phyloP scores from a whole-genome alignment of 2,329 filamentous ascomycete species.

The Aspergillus bombycis region DNA sequence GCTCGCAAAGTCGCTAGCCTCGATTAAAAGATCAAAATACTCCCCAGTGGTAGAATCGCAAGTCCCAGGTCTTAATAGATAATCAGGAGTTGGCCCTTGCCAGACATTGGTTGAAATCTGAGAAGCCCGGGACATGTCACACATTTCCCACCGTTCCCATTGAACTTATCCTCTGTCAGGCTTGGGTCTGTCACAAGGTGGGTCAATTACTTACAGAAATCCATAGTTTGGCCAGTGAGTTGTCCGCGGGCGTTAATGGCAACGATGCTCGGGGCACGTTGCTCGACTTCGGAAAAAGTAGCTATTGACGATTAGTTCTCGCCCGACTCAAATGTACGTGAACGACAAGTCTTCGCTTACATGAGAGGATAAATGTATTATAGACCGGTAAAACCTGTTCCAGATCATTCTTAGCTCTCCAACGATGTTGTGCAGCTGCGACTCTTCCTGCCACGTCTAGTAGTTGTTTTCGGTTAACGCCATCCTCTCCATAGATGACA shows the following conservation, averaged over 20 bases:
- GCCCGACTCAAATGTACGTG: slow-evolving; percentile 3
- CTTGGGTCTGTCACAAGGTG: neutral
- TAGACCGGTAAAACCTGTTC: slow-evolving; percentile 65
- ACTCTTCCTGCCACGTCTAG: slow-evolving; percentile 66
- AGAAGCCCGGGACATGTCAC: slow-evolving; percentile 83
- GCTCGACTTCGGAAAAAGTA: slow-evolving; percentile 72
- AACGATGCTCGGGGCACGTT: slow-evolving; percentile 69
- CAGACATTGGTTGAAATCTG: slow-evolving; percentile 90
- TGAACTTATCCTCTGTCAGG: slow-evolving; percentile 54
- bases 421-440: slow-evolving; percentile 74
- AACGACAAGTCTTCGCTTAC: slow-evolving; percentile 43
- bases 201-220: slow-evolving; percentile 67
- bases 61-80: slow-evolving; percentile 50
- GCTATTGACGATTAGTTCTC: slow-evolving; percentile 50
- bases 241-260: slow-evolving; percentile 72
- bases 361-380: slow-evolving; percentile 79
- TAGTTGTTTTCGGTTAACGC: slow-evolving; percentile 64
- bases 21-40: slow-evolving; percentile 80
- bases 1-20: slow-evolving; percentile 82
- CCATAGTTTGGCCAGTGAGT: slow-evolving; percentile 75
- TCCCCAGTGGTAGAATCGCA: slow-evolving; percentile 53
- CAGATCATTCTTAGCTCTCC: slow-evolving; percentile 67
- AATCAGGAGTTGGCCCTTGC: slow-evolving; percentile 83
- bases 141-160: slow-evolving; percentile 91
- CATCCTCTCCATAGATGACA: slow-evolving; percentile 82